These are phyloP conservation scores for Mycena sp. DNA, from an alignment of 1,284 basidiomycete genomes.

Conservation along the genomic window DNA sequence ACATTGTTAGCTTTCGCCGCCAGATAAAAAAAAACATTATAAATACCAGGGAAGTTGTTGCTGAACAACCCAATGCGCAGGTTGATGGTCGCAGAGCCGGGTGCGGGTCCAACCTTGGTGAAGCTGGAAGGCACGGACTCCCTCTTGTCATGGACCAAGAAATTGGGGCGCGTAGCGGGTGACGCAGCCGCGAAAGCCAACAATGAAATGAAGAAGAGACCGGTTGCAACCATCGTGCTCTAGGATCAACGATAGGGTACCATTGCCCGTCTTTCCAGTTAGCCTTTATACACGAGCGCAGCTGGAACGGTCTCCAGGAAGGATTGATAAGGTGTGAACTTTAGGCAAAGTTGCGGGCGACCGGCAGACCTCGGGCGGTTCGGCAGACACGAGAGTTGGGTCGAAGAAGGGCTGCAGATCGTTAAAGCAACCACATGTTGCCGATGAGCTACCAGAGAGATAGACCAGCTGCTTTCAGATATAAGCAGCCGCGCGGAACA, in stretches of 20 bases:
- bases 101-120: conserved; percentile 45
- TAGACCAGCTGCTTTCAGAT: too few relatives aligned
- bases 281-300: too few relatives aligned
- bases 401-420: too few relatives aligned
- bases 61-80: conserved; percentile 54
- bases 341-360: too few relatives aligned
- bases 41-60: conserved; percentile 30
- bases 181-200: conserved; percentile 21
- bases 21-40: background rate
- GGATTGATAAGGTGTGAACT: too few relatives aligned
- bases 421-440: too few relatives aligned
- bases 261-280: too few relatives aligned
- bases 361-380: too few relatives aligned
- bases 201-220: conserved; percentile 25
- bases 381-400: too few relatives aligned
- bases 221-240: conserved; percentile 25
- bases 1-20: background rate
- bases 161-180: conserved; percentile 23
- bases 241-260: conserved; percentile 1
- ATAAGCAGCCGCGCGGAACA: too few relatives aligned
- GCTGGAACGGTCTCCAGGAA: too few relatives aligned
- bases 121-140: conserved; percentile 47
- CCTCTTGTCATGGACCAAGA: conserved; percentile 26
- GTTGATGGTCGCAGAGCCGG: conserved; percentile 46
- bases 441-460: too few relatives aligned